Evolutionary conservation across 2,329 filamentous ascomycete genomes (phyloP).

Genomic region (Elsinoe perseae): DNA sequence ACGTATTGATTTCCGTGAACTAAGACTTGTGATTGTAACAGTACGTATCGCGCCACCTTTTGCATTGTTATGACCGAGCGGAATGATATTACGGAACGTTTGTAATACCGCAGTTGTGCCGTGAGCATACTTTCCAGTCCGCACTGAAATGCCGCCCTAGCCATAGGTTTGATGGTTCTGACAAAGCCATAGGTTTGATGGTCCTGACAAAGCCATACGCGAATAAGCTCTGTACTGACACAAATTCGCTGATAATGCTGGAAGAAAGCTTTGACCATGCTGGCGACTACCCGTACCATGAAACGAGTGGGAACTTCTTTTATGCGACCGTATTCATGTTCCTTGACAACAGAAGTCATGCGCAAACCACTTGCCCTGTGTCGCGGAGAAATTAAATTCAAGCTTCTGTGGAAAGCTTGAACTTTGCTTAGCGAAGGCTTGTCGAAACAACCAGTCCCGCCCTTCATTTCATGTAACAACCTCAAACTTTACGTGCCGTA

Average conservation of each 20-base stretch:
- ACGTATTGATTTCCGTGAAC: background rate
- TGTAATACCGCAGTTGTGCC: background rate
- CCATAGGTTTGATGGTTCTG: slow-evolving; percentile 4
- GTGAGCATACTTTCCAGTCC: background rate
- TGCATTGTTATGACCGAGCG: background rate
- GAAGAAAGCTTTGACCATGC: background rate
- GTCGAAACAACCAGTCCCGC: slow-evolving; percentile 4
- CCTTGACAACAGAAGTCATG: background rate
- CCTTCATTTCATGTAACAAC: background rate
- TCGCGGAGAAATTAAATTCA: slow-evolving; percentile 12
- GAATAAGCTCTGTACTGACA: background rate
- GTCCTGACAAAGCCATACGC: background rate
- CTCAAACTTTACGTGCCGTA: slow-evolving; percentile 4
- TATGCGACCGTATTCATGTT: background rate
- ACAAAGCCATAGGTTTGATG: slow-evolving; percentile 2
- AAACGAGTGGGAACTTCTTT: background rate
- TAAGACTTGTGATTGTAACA: background rate
- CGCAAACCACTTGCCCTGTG: background rate
- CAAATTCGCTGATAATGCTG: background rate
- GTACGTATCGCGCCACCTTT: background rate
- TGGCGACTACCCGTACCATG: background rate
- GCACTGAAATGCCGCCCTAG: background rate
- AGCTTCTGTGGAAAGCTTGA: slow-evolving; percentile 10
- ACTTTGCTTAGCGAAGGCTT: slow-evolving; percentile 14
- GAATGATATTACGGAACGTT: background rate